Base-by-base conservation (phyloP, 441 rosid genomes). In the Gossypium gossypioides region DNA sequence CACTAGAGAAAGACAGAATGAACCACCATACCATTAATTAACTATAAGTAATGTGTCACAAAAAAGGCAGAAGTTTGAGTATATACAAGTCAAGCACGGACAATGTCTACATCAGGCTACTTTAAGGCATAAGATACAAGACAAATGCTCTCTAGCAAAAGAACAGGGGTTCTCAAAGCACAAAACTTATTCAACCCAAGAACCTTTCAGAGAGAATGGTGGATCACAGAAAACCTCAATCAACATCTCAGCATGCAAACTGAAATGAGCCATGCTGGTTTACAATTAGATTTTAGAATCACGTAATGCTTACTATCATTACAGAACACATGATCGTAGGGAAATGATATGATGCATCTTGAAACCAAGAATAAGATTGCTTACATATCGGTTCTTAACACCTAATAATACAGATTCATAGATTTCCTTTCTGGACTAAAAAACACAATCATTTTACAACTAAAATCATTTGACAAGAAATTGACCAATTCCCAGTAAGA, bases 1-100 rank as follows among this genome's bases (percentile, higher is more conserved):
- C 98, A 91, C 97, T 93, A 69, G 10, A 71, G 71, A 29, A 64
- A 72, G 70, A n/a, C 72, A 68, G 5, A 64, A 70, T 68, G 25
- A 69, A 69, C 8, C 42, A 56, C 19, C 46, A 10, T 72, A 29
- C 56, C 29, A 71, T n/a, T 54, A 51, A 71, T 44, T 6, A 68
- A 51, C 24, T 5, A 32, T 16, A 29, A 48, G 16, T 51, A 18
- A 29, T 50, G n/a, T 29, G 58, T 21, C 19, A 22, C 2, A 34
- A 3, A 42, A 37, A 70, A 22, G 37, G 61, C 51, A 19, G 13
- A 56, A 27, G 59, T 68, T 55, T 1, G 32, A 56, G n/a, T 21
- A 10, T 10, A 50, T 68, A 25, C 34, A 21, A 19, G 34, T 21
- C 12, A 40, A 64, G 22, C 18, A 12, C 13, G 22, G 4, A 21